Base-by-base conservation (phyloP, 495 filamentous ascomycete genomes). In the Penicillium angulare region DNA sequence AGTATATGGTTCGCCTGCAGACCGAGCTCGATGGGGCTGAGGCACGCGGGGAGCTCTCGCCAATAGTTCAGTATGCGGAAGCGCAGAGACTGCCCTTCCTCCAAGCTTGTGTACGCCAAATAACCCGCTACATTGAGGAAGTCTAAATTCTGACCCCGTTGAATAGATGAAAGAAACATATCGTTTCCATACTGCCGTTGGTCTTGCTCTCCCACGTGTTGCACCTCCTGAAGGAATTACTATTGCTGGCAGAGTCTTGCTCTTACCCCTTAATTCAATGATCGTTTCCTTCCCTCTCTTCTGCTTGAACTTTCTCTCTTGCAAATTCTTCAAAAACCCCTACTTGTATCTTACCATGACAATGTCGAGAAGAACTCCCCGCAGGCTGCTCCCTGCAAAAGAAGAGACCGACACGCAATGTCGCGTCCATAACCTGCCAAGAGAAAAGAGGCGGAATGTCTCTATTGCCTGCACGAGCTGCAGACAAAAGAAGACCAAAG, bases 121-220 rank as follows among this genome's bases (percentile, higher is more conserved):
- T 7, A 17, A 24, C 15, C 27, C n/a, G 20, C 15, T n/a, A 32
- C 1, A 3, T n/a, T 17, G n/a, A 16, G 46, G 2, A 15, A 16
- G 21, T 29, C 8, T 22, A 4, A n/a, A 33, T 45, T 23, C 50
- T 36, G 23, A 2, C 9, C 3, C n/a, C n/a, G n/a, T 26, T 24
- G 13, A n/a, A 18, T 40, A 71, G 67, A 72, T 81, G 51, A 72
- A 77, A 56, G 82, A 84, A 53, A 72, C 78, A 15, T 76, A 76
- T 23, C 79, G 77, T 5, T 82, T 58, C 56, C 59, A 66, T 35
- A 38, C 63, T 27, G 62, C 61, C 12, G 62, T 69, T 5, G 43
- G 35, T 9, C 44, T 57, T 12, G 50, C 48, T 6, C 55, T 75
- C 17, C 60, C 68, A 0, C 57, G 69, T 4, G 59, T 71, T 1